A percentile compares a stretch with the other conserved stretches of the same genome.
phyloP scores from a whole-genome alignment of 495 filamentous ascomycete species.

The Alectoria sarmentosa region DNA sequence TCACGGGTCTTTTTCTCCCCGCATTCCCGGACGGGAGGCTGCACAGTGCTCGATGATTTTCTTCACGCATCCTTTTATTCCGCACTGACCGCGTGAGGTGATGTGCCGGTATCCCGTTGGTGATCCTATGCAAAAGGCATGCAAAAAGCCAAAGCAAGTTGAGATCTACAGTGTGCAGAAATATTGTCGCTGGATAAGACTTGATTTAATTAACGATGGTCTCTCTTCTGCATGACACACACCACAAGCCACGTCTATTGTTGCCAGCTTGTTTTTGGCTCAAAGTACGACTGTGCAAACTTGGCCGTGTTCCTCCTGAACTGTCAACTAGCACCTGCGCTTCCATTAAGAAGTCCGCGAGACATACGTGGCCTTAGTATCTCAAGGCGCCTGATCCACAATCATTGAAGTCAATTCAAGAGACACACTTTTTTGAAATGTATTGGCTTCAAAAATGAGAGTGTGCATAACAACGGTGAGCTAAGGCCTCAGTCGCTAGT shows the following conservation, averaged over 20 bases:
- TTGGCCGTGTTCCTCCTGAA: no score
- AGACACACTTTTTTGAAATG: not conserved
- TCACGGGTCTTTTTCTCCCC: not conserved
- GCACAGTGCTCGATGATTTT: not conserved
- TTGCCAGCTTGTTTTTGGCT: not conserved
- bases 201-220: no score
- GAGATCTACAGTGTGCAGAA: no score
- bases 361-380: no score
- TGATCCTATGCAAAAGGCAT: not conserved
- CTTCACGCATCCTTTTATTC: not conserved
- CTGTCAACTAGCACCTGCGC: no score
- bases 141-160: no score
- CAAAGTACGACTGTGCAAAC: no score
- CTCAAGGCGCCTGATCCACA: no score
- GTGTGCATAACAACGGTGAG: not conserved
- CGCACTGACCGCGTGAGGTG: not conserved
- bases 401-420: no score
- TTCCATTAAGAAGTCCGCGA: no score
- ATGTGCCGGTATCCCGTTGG: not conserved
- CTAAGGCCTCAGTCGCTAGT: not conserved
- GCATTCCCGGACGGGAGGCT: not conserved
- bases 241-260: not conserved
- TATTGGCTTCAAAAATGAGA: not conserved
- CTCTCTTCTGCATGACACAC: no score
- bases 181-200: not conserved